Conservation (phyloP, 2,329 filamentous ascomycete species). For the Triangularia verruculosa region DNA sequence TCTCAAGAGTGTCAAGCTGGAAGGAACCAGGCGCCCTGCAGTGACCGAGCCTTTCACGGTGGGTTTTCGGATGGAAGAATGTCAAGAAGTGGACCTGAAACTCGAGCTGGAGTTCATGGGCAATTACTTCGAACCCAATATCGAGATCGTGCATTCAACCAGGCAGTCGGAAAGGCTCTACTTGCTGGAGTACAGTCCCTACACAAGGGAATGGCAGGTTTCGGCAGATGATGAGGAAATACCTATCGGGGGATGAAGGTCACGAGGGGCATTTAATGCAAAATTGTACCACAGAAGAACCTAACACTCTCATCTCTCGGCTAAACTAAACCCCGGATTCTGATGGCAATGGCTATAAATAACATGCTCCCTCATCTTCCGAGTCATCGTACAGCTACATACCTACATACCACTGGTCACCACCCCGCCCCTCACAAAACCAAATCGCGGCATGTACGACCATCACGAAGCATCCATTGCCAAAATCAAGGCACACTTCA, state of each 20-base stretch:
- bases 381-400: too few species aligned
- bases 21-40: slow-evolving; percentile 35
- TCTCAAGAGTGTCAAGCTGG: slow-evolving; percentile 39
- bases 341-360: too few species aligned
- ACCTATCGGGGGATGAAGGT: too few species aligned
- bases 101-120: slow-evolving; percentile 47
- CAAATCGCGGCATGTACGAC: not conserved
- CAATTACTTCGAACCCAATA: slow-evolving; percentile 43
- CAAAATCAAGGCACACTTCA: slow-evolving; percentile 15
- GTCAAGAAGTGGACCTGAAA: slow-evolving; percentile 31
- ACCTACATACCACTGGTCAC: too few species aligned
- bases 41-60: slow-evolving; percentile 40
- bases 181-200: slow-evolving; percentile 32
- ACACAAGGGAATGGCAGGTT: slow-evolving; percentile 30
- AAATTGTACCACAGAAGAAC: not conserved
- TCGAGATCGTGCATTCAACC: slow-evolving; percentile 30
- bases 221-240: not conserved
- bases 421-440: not conserved
- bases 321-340: not conserved
- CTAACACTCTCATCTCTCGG: not conserved
- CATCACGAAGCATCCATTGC: slow-evolving; percentile 17
- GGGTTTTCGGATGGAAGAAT: slow-evolving; percentile 31
- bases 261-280: not conserved
- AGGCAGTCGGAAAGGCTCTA: slow-evolving; percentile 21
- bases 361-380: too few species aligned